Base-by-base conservation (phyloP, 106 monocot species). In the Chionographis japonica region DNA sequence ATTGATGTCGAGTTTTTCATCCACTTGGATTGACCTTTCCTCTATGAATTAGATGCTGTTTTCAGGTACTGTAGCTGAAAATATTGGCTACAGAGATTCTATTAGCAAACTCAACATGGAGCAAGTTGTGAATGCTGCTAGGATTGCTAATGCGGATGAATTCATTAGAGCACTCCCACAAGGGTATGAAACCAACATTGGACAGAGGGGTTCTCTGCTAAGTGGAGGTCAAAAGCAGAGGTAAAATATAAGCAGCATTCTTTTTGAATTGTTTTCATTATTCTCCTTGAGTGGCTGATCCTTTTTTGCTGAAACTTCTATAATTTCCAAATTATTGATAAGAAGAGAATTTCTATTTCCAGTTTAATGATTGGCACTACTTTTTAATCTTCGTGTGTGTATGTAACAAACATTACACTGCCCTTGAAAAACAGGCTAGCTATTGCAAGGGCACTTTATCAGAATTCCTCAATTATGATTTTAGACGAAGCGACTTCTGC, bases 191-290 rank as follows among this genome's bases (percentile, higher is more conserved):
- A 90, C 84, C 42, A 72, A 83, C 74, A 68, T 94, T 63, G 94
- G 90, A 42, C 80, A 74, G 54, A 77, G 81, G 65, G 90, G 94
- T 37, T 94, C 90, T 66, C 62, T 76, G 54, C 58, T 94, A 18
- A 94, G 94, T 74, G 90, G 94, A 70, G 90, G 94, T 18, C 94
- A 94, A 78, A 85, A 80, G 59, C 94, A 94, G 54, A 87, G 94
- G 94, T 88, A 58, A 52, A 63, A 19, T 50, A 36, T 43, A 2
- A 38, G 0, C 27, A 65, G 7, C 2, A 17, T 60, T 11, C 5
- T 17, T 12, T 14, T 4, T 37, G 13, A 16, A 46, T 46, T 46
- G 2, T 46, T 5, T 46, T 46, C 5, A 46, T 6, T 46, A 46
- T 46, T 5, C 46, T 46, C 46, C 27, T 27, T 0, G 27, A 46